Evolutionary conservation across 257 asterid species (phyloP), one percentile per base, ranked within the genome.

Genomic region (Petrea volubilis): DNA sequence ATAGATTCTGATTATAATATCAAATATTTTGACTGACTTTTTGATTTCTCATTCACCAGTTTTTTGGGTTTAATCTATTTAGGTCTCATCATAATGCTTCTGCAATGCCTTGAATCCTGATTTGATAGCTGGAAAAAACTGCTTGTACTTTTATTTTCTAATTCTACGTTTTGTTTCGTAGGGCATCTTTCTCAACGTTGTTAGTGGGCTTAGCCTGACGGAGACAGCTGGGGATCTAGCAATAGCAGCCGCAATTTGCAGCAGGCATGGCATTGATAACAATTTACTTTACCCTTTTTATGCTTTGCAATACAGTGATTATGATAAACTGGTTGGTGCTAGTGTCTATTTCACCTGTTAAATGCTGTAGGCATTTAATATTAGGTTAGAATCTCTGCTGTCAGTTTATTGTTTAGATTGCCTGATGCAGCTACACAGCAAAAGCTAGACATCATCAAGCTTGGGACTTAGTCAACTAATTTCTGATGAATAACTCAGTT

Each of bases 171-270:
- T 71, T 74, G 41, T 67, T 72, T 80, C 59, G 52, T 62, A 94
- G 97, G 97, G 87, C 4, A 74, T 94, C 71, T 94, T 81, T 73
- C 79, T 94, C 46, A 94, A 94, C 70, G 96, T 93, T 33, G 83
- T 89, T 7, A 87, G 95, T 65, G 97, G 97, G 24, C 62, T 79
- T 72, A 81, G 40, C 63, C 79, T 93, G 65, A 79, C 86, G 9
- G 98, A 91, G 85, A 94, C 97, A 21, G 96, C 97, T 64, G 98
- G 96, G 24, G 99, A 94, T 83, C 91, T 91, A 60, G 96, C 99
- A 46, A 79, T 89, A 70, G 99, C 96, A 63, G 97, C 99, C 21
- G 97, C 98, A 75, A 87, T 94, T 71, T 94, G 98, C 81, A 94
- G 98, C 97, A 91, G 96, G 98, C 79, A 83, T 77, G 88, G 13